phyloP scores from a whole-genome alignment of 768 basidiomycete species.

The Hydnum rufescens region DNA sequence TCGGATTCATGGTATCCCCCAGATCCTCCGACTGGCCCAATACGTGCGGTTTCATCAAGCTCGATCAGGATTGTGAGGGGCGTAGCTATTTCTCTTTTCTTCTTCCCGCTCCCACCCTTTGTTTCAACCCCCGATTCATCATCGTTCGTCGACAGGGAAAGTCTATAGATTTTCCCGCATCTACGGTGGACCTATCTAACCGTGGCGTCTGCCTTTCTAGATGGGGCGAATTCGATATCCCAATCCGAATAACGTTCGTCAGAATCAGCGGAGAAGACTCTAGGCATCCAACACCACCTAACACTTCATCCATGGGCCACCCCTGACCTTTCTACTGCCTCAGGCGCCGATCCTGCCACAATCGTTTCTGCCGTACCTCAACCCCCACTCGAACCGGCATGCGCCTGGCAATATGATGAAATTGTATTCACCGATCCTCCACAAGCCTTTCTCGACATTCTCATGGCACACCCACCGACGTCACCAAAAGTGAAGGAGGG shows the following conservation, averaged over 20 bases:
- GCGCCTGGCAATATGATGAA: conserved; percentile 98
- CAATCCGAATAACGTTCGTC: conserved; percentile 78
- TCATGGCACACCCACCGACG: conserved; percentile 69
- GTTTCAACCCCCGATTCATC: too few relatives aligned
- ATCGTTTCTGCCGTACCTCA: conserved; percentile 37
- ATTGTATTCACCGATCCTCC: conserved; percentile 91
- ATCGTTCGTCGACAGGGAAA: too few relatives aligned
- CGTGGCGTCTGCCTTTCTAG: too few relatives aligned
- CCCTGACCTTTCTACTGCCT: conserved; percentile 20
- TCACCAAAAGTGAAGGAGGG: conserved; percentile 39
- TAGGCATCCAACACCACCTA: conserved; percentile 78
- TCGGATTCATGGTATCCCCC: too few relatives aligned
- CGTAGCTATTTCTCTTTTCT: too few relatives aligned
- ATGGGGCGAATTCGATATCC: conserved; percentile 98
- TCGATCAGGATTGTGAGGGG: too few relatives aligned
- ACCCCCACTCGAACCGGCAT: conserved; percentile 34
- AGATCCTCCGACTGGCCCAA: too few relatives aligned
- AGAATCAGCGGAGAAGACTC: conserved; percentile 68
- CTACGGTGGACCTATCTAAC: too few relatives aligned
- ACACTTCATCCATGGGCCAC: conserved; percentile 74
- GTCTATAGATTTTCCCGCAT: too few relatives aligned
- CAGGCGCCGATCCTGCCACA: conserved; percentile 31
- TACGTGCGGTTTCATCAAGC: too few relatives aligned
- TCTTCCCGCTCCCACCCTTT: too few relatives aligned
- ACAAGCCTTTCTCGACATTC: conserved; percentile 60